A percentile compares a stretch with the other conserved stretches of the same genome.
phyloP scores from a whole-genome alignment of 768 basidiomycete species.

The Mrakia blollopis region DNA sequence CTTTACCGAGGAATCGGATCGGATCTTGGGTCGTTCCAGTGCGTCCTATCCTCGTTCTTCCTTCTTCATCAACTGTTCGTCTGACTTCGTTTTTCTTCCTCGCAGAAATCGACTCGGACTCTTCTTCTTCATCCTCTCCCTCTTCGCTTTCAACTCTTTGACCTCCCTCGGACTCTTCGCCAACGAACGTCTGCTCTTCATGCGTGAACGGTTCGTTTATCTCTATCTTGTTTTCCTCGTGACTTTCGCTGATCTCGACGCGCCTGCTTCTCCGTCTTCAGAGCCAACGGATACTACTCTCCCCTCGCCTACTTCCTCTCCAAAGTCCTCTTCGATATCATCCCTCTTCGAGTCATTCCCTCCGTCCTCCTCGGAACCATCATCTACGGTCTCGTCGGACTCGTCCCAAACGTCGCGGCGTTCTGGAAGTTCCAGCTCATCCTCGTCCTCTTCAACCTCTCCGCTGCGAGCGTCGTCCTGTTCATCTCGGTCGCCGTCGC shows the following conservation, averaged over 20 bases:
- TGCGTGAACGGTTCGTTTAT: conserved; percentile 78
- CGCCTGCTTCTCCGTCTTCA: conserved; percentile 41
- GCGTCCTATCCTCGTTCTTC: not conserved
- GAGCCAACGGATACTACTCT: conserved; percentile 95
- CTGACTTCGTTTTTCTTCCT: not conserved
- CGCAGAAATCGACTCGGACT: conserved; percentile 56
- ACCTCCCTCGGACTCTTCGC: conserved; percentile 91
- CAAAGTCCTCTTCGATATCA: conserved; percentile 94
- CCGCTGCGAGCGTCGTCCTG: conserved; percentile 86
- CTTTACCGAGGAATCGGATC: conserved; percentile 30
- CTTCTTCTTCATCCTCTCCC: conserved; percentile 94
- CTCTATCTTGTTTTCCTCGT: not conserved
- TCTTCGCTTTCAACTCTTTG: conserved; percentile 95
- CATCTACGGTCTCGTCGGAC: conserved; percentile 87
- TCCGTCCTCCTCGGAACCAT: conserved; percentile 94
- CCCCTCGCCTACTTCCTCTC: conserved; percentile 94
- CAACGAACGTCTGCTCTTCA: conserved; percentile 91
- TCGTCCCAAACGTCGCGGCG: conserved; percentile 78
- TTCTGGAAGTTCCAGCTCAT: conserved; percentile 99
- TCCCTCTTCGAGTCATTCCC: conserved; percentile 89
- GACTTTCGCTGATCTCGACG: not conserved
- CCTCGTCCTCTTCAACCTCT: conserved; percentile 91
- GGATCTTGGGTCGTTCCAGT: conserved; percentile 34
- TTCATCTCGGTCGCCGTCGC: conserved; percentile 84
- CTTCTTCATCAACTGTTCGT: not conserved